These are phyloP conservation scores for Ophiostoma australiae DNA, from an alignment of 2,329 filamentous ascomycete species.

Conservation along the genomic window DNA sequence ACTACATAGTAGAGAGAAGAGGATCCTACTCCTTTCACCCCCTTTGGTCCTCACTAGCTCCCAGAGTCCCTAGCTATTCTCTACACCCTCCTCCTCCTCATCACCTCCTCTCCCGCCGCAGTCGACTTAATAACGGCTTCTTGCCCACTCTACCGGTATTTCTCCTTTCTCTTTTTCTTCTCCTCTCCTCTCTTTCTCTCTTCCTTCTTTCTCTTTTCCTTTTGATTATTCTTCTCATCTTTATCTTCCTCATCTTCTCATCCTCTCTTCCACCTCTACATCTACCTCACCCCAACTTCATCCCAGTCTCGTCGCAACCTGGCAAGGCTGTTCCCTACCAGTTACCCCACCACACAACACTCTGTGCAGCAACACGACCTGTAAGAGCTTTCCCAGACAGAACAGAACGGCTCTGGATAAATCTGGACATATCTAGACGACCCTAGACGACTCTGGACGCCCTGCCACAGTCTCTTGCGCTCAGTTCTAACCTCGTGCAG, in stretches of 20 bases:
- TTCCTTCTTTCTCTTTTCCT: constrained; percentile 1
- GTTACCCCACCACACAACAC: constrained; percentile 21
- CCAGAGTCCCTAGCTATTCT: neutral
- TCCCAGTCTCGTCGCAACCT: neutral
- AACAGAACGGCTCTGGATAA: neutral
- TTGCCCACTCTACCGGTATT: constrained; percentile 18
- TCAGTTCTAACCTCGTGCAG: neutral
- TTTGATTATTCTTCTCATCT: neutral
- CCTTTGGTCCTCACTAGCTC: neutral
- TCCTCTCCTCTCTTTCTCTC: constrained; percentile 12
- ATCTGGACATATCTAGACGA: neutral
- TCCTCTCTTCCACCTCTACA: constrained; percentile 8
- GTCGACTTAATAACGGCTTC: constrained; percentile 23
- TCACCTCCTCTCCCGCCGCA: constrained; percentile 15
- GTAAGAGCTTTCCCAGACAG: neutral
- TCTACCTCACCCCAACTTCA: neutral
- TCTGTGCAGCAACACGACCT: neutral
- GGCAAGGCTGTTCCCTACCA: constrained; percentile 19
- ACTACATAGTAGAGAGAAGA: neutral
- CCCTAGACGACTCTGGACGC: neutral
- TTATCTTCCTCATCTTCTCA: neutral
- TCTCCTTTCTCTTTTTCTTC: constrained; percentile 9
- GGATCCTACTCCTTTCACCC: neutral
- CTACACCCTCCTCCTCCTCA: constrained; percentile 5
- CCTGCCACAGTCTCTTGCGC: neutral